Percentiles rank a stretch among this genome's conserved stretches.
Evolutionary conservation across 2,329 filamentous ascomycete species (phyloP).

Genomic region (Cladosporium sp.): DNA sequence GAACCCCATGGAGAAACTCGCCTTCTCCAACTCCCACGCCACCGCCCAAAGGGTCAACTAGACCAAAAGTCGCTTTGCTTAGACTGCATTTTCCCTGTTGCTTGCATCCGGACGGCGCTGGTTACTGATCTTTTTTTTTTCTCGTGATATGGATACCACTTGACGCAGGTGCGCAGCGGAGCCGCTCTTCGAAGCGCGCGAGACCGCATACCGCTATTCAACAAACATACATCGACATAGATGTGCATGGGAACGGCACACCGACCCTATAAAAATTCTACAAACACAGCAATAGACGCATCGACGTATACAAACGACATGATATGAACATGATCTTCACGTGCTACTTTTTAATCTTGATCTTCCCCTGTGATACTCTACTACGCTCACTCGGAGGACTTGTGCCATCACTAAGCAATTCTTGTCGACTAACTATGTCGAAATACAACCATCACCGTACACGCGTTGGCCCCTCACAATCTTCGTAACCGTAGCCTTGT

Average conservation of each 20-base stretch:
- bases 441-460: not conserved
- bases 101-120: not conserved
- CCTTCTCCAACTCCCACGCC: slow-evolving; percentile 12
- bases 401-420: not conserved
- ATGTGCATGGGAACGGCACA: not conserved
- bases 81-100: slow-evolving; percentile 4
- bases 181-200: not conserved
- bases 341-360: not conserved
- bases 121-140: not conserved
- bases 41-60: slow-evolving; percentile 17
- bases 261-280: not conserved
- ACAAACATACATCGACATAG: slow-evolving; percentile 12
- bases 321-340: not conserved
- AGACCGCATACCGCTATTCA: slow-evolving; percentile 1
- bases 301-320: not conserved
- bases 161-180: slow-evolving; percentile 6
- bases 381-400: not conserved
- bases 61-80: not conserved
- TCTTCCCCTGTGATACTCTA: not conserved
- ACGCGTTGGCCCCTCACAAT: not conserved
- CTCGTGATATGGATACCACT: slow-evolving; percentile 11
- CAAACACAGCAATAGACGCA: not conserved
- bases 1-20: slow-evolving; percentile 14
- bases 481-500: not conserved
- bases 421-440: not conserved